Conservation (phyloP, 306 rosid species). For the Quercus glauca region DNA sequence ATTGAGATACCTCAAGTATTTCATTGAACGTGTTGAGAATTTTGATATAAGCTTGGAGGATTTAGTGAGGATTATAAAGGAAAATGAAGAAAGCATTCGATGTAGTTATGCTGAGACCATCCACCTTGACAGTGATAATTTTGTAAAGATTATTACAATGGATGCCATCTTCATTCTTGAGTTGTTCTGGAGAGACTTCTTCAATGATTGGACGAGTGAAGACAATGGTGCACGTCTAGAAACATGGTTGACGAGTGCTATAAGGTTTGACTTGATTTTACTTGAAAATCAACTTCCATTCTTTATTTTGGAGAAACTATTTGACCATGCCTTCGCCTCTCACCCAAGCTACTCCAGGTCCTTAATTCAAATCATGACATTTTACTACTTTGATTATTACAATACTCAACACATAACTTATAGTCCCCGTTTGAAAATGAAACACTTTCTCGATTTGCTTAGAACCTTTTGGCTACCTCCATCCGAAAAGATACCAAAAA, state of each 20-base stretch:
- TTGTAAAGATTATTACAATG: not conserved
- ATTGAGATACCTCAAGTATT: not conserved
- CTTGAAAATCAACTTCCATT: not conserved
- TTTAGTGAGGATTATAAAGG: not conserved
- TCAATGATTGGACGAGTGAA: not conserved
- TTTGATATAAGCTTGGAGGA: not conserved
- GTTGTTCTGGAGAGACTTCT: not conserved
- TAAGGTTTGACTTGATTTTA: not conserved
- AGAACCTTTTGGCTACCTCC: not conserved
- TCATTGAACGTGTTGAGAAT: not conserved
- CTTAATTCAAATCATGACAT: not conserved
- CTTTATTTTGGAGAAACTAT: not conserved
- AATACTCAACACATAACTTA: not conserved
- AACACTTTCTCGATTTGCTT: not conserved
- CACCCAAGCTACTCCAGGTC: too few relatives aligned
- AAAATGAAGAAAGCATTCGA: too few relatives aligned
- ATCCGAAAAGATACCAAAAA: not conserved
- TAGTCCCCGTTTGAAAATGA: not conserved
- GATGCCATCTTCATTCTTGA: constrained; percentile 3
- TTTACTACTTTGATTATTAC: not conserved
- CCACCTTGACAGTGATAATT: not conserved
- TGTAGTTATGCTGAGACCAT: too few relatives aligned
- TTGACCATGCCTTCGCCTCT: not conserved
- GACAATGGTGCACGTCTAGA: not conserved
- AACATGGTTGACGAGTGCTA: not conserved